Base-by-base conservation (phyloP, 768 basidiomycete genomes). In the Suillus ampliporus region DNA sequence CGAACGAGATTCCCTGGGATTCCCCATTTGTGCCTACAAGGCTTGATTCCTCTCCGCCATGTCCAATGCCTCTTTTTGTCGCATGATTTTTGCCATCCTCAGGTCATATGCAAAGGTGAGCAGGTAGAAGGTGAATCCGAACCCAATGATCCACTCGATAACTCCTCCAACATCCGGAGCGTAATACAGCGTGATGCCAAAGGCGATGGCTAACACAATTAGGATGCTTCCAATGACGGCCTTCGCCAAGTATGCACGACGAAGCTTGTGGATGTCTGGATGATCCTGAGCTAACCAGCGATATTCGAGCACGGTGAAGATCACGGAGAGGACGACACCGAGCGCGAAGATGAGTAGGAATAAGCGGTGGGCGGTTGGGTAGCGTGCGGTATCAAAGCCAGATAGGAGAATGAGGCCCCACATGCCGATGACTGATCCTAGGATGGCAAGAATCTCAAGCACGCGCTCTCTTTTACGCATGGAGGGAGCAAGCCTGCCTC, bases 341-440 rank as follows among this genome's bases (percentile, higher is more conserved):
- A 89, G 51, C 57, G 92, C 87, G 75, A 92, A 94, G 10, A 92
- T 76, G 28, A 91, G 79, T 17, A 94, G 81, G 67, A 91, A 92
- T 13, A 76, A 64, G 19, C 86, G 72, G 70, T 94, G 91, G 7
- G 80, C 69, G 31, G 72, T 78, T 2, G 78, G 62, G 72, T 84
- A 80, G 3, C 83, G 82, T 62, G 80, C 80, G 0, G 89, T 89
- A 70, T 94, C 91, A 70, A 91, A 89, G 4, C 90, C 77, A 5
- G 90, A 87, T 1, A 94, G 82, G 1, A 91, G 77, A 57, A 88
- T 84, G 53, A 93, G 83, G 0, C 89, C 91, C 1, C 68, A 62
- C 46, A 86, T 89, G 19, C 89, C 90, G 35, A 90, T 78, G 63
- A 86, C 73, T 1, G 89, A 81, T 13, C 87, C 85, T 19, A 85